Evolutionary conservation across 2,329 filamentous ascomycete species (phyloP).

Genomic region (Hymenotorrendiella dingleyae): DNA sequence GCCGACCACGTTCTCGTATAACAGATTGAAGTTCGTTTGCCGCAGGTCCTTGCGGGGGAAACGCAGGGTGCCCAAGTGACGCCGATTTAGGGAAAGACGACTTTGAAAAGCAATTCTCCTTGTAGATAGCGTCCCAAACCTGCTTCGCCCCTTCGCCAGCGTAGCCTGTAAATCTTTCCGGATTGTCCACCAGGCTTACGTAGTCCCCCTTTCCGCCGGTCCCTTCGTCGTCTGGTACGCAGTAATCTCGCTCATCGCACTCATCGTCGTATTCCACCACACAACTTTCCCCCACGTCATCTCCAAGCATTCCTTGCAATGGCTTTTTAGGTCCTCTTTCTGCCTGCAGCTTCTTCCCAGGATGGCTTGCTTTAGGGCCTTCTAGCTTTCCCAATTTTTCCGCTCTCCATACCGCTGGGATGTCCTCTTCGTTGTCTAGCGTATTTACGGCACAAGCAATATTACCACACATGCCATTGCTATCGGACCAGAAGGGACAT

Average conservation of each 20-base stretch:
- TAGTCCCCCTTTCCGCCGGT: slow-evolving; percentile 87
- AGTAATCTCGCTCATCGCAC: slow-evolving; percentile 95
- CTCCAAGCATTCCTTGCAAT: slow-evolving; percentile 75
- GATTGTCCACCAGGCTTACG: slow-evolving; percentile 87
- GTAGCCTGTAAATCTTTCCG: slow-evolving; percentile 93
- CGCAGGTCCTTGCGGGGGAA: slow-evolving; percentile 35
- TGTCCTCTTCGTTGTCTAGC: slow-evolving; percentile 89
- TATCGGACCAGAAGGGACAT: slow-evolving; percentile 95
- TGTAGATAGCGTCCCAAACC: slow-evolving; percentile 95
- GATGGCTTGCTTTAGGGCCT: slow-evolving; percentile 86
- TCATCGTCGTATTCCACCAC: slow-evolving; percentile 97
- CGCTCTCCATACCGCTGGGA: slow-evolving; percentile 85
- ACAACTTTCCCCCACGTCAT: slow-evolving; percentile 87
- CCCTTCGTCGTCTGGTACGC: slow-evolving; percentile 90
- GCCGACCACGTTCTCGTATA: slow-evolving; percentile 51
- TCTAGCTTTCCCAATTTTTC: slow-evolving; percentile 88
- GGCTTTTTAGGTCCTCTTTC: slow-evolving; percentile 65
- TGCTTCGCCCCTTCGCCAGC: slow-evolving; percentile 76
- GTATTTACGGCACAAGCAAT: slow-evolving; percentile 95
- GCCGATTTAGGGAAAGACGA: slow-evolving; percentile 57
- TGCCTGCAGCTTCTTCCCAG: slow-evolving; percentile 65
- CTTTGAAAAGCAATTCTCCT: slow-evolving; percentile 89
- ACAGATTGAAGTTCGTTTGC: slow-evolving; percentile 57
- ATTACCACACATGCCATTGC: slow-evolving; percentile 91
- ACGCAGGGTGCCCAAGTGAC: slow-evolving; percentile 41